These are phyloP conservation scores for Fusarium citri DNA, from an alignment of 2,329 filamentous ascomycete genomes.

Conservation along the genomic window DNA sequence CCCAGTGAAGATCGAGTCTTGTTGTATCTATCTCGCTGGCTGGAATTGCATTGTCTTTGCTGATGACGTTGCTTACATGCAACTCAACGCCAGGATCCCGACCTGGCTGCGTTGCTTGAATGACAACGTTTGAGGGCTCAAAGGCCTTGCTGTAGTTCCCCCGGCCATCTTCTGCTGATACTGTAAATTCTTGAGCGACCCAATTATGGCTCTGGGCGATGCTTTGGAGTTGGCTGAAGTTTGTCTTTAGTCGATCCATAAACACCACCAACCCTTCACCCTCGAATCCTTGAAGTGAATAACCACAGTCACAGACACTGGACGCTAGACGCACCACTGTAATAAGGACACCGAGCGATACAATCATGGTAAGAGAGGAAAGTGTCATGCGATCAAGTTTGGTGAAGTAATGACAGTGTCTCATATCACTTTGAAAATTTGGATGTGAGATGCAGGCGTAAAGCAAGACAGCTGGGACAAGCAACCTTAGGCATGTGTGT, in stretches of 20 bases:
- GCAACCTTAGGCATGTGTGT: neutral
- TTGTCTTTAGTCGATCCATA: constrained; percentile 76
- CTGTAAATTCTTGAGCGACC: constrained; percentile 74
- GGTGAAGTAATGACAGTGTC: neutral
- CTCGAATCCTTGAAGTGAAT: constrained; percentile 63
- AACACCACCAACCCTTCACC: constrained; percentile 63
- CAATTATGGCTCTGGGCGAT: constrained; percentile 68
- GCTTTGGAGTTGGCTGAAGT: constrained; percentile 70
- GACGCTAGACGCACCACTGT: constrained; percentile 29
- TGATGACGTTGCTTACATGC: constrained; percentile 60
- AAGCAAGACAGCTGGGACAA: neutral
- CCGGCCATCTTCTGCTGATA: constrained; percentile 66
- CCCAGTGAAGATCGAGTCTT: constrained; percentile 73
- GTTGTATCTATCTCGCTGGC: constrained; percentile 73
- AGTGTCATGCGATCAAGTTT: neutral
- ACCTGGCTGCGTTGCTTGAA: constrained; percentile 50
- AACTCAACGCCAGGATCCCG: constrained; percentile 66
- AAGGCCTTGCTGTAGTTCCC: constrained; percentile 76
- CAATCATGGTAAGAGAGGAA: constrained; percentile 17
- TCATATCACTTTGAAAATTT: neutral
- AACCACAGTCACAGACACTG: constrained; percentile 78
- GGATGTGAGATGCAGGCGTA: neutral
- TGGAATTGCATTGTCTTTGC: constrained; percentile 64
- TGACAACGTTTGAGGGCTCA: constrained; percentile 65
- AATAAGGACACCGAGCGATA: neutral